Evolutionary conservation across 176 grass and related monocot genomes (phyloP), one percentile per base, ranked within the genome.

Genomic region (Oryza officinalis): DNA sequence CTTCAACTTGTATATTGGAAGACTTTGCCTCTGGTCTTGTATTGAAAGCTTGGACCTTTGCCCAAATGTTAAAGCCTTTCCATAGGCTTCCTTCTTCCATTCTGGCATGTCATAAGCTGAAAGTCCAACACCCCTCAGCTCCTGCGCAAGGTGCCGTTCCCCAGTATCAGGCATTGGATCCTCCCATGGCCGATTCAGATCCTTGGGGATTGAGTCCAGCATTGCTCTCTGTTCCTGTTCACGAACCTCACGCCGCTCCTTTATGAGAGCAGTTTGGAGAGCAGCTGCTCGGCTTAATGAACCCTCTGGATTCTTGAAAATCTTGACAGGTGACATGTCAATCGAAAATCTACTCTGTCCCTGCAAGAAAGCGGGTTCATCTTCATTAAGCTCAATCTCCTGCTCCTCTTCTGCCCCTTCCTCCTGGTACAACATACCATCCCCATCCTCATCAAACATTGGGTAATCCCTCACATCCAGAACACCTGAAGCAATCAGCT

Each of bases 51-150:
- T 98, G 8, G 90, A 94, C 65, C 92, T 92, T 72, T 94, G 88
- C 65, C 90, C 95, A 82, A 95, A 95, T 31, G 95, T 95, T 72
- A 93, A 81, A n/a, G 92, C 92, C 46, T 95, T 98, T 80, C 93
- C 96, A 83, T 98, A 98, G 3, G 96, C 93, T 77, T 97, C 95
- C 61, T 95, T 93, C 80, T 98, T 98, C 96, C 96, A 98, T 69
- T 95, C 96, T 3, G 96, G 96, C 93, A 98, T 97, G 71, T 92
- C 92, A 79, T 97, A 94, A 31, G 93, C 95, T 69, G 95, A 93
- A 78, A 98, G 84, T 13, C 91, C 96, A 40, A 95, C 91, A 79
- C 96, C 93, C 69, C 89, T 87, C 63, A 98, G 89, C 78, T 98
- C 96, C 85, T 95, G 96, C 7, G 93, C 93, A 57, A 98, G 88